Percentiles rank a stretch among this genome's conserved stretches.
These are phyloP conservation scores for Yamadazyma epiphylla DNA, from an alignment of 1,139 yeast species.

Conservation along the genomic window DNA sequence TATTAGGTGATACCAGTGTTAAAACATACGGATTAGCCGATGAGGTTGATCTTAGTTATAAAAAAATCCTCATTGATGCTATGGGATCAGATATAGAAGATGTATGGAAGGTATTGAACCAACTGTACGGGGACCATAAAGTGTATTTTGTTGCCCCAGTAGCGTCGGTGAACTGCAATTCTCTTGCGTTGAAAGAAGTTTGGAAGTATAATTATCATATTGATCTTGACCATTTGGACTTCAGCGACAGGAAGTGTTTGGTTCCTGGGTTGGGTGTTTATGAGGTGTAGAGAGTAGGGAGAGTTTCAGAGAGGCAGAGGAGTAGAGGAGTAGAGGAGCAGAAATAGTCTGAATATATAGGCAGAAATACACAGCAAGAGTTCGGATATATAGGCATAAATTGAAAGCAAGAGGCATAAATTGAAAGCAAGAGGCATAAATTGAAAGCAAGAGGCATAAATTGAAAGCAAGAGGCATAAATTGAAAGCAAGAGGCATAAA, in stretches of 20 bases:
- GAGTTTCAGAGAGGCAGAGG: too few relatives aligned
- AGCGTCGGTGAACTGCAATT: constrained; percentile 34
- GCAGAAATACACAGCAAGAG: too few relatives aligned
- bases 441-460: too few relatives aligned
- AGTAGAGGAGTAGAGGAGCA: too few relatives aligned
- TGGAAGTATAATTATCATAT: constrained; percentile 51
- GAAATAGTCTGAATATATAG: too few relatives aligned
- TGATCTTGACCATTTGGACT: constrained; percentile 69
- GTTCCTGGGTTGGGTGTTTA: constrained; percentile 60
- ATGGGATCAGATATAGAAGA: constrained; percentile 48
- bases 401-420: too few relatives aligned
- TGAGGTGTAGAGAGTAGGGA: constrained; percentile 23
- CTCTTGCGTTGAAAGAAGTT: constrained; percentile 17
- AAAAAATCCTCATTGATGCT: constrained; percentile 38
- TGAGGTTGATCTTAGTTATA: not conserved
- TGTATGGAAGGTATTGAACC: constrained; percentile 1
- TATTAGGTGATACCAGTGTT: constrained; percentile 44
- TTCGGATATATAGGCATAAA: too few relatives aligned
- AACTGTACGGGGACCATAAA: constrained; percentile 8
- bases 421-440: too few relatives aligned
- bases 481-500: too few relatives aligned
- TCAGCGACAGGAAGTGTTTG: constrained; percentile 38
- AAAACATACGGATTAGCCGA: constrained; percentile 17
- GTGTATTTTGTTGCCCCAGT: constrained; percentile 46
- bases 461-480: too few relatives aligned